phyloP scores from a whole-genome alignment of 1,139 yeast species.

The Magnusiomyces tetraspermus region DNA sequence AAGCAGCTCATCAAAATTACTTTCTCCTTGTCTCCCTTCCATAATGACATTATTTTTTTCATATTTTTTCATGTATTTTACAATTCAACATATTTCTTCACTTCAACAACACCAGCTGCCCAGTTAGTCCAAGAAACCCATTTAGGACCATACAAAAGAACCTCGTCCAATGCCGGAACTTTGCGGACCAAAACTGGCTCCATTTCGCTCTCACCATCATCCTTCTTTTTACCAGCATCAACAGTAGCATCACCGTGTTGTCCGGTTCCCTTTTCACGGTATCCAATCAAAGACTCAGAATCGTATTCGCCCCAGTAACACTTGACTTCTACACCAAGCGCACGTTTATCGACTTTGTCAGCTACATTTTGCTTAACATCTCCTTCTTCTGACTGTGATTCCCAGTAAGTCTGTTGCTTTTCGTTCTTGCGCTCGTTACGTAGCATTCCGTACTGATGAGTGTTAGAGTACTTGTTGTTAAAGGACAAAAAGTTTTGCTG shows the following conservation, averaged over 20 bases:
- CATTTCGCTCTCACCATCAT: slow-evolving; percentile 11
- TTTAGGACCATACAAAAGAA: slow-evolving; percentile 54
- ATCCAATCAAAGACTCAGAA: slow-evolving; percentile 34
- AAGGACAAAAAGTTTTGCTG: not conserved
- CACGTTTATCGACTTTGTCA: slow-evolving; percentile 15
- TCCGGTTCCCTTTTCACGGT: slow-evolving; percentile 15
- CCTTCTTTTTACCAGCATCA: not conserved
- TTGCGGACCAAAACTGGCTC: slow-evolving; percentile 29
- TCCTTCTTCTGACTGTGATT: not conserved
- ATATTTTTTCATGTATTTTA: too few species aligned
- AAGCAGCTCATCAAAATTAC: too few species aligned
- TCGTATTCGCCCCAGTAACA: slow-evolving; percentile 74
- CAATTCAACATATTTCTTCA: slow-evolving; percentile 39
- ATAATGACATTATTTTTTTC: too few species aligned
- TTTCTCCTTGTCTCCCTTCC: too few species aligned
- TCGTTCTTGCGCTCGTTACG: not conserved
- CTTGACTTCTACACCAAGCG: slow-evolving; percentile 45
- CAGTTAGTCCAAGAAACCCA: slow-evolving; percentile 57
- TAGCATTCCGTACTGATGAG: not conserved
- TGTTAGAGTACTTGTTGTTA: not conserved
- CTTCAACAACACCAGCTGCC: slow-evolving; percentile 57
- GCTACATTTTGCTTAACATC: slow-evolving; percentile 1
- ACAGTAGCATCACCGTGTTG: not conserved
- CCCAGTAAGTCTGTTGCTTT: not conserved
- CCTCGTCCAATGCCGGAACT: slow-evolving; percentile 63